Conservation (phyloP, 1,284 basidiomycete genomes). For the Pseudozyma pruni region DNA sequence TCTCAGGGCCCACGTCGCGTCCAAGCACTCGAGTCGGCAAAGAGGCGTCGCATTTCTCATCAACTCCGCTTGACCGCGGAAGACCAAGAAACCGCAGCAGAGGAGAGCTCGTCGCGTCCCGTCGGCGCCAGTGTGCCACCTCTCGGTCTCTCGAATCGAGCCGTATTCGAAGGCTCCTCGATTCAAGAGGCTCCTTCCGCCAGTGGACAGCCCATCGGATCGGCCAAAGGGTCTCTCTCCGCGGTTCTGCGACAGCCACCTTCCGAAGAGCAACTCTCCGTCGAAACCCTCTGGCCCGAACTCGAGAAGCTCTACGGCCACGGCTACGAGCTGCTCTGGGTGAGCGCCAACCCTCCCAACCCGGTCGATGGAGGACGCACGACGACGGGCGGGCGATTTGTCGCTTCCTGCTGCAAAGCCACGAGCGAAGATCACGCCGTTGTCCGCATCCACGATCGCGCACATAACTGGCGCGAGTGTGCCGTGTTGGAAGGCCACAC, state of each 20-base stretch:
- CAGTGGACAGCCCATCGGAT: constrained; percentile 50
- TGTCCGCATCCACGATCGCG: constrained; percentile 81
- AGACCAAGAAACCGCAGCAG: not conserved
- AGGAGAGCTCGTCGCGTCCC: constrained; percentile 18
- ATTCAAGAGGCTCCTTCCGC: constrained; percentile 35
- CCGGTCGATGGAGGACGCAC: constrained; percentile 21
- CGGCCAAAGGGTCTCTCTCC: constrained; percentile 37
- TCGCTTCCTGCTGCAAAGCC: constrained; percentile 93
- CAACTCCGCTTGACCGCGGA: constrained; percentile 21
- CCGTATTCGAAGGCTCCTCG: constrained; percentile 46
- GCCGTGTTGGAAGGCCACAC: constrained; percentile 82
- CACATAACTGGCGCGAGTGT: constrained; percentile 74
- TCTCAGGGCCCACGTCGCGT: constrained; percentile 26
- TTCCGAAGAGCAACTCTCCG: constrained; percentile 75
- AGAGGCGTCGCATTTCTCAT: constrained; percentile 15
- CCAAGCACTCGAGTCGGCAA: constrained; percentile 31
- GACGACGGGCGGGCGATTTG: constrained; percentile 72
- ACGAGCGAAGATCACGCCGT: constrained; percentile 87
- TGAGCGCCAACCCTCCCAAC: constrained; percentile 36
- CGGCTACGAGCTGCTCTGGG: constrained; percentile 83
- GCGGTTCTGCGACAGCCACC: constrained; percentile 67
- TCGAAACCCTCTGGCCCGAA: constrained; percentile 93
- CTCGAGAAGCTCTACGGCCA: constrained; percentile 96
- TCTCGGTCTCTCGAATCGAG: constrained; percentile 64
- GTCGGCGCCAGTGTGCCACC: constrained; percentile 62